A percentile compares a stretch with the other conserved stretches of the same genome.
Evolutionary conservation across 768 basidiomycete species (phyloP).

Genomic region (Amanita rimosa): DNA sequence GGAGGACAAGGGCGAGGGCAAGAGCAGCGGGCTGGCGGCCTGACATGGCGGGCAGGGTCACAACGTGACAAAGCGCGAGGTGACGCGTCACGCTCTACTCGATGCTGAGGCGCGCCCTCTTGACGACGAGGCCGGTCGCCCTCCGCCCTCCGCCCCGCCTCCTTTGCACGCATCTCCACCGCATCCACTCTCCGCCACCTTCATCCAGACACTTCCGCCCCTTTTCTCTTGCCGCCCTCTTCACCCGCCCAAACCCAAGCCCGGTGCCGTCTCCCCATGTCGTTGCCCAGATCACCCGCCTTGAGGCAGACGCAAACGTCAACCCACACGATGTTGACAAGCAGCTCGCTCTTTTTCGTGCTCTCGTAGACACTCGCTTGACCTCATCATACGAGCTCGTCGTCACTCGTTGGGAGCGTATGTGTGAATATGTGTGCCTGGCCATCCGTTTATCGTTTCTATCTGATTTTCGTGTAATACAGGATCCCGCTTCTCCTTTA

Average conservation of each 20-base stretch:
- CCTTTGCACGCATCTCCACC: constrained; percentile 2
- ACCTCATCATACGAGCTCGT: constrained; percentile 62
- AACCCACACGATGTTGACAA: constrained; percentile 57
- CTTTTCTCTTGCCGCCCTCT: constrained; percentile 33
- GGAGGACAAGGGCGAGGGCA: constrained; percentile 21
- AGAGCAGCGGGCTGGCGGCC: constrained; percentile 15
- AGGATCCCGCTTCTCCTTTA: constrained; percentile 64
- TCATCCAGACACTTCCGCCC: constrained; percentile 9
- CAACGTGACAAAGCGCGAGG: neutral
- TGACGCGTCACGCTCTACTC: neutral
- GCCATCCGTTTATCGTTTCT: neutral
- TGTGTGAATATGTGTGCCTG: constrained; percentile 65
- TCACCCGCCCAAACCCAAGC: constrained; percentile 33
- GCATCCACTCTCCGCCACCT: neutral
- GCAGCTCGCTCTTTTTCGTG: constrained; percentile 61
- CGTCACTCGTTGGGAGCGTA: constrained; percentile 73
- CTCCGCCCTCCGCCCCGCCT: constrained; percentile 4
- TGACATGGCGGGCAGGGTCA: neutral
- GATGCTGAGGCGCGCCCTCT: constrained; percentile 1
- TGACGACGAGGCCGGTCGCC: neutral
- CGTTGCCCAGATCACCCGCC: constrained; percentile 57
- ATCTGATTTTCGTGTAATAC: constrained; percentile 6
- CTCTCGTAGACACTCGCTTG: constrained; percentile 51
- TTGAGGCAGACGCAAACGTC: constrained; percentile 72
- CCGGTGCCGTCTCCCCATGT: constrained; percentile 48